A percentile compares a stretch with the other conserved stretches of the same genome.
Conservation (phyloP, 2,329 filamentous ascomycete species). For the Coniosporium tulheliwenetii region DNA sequence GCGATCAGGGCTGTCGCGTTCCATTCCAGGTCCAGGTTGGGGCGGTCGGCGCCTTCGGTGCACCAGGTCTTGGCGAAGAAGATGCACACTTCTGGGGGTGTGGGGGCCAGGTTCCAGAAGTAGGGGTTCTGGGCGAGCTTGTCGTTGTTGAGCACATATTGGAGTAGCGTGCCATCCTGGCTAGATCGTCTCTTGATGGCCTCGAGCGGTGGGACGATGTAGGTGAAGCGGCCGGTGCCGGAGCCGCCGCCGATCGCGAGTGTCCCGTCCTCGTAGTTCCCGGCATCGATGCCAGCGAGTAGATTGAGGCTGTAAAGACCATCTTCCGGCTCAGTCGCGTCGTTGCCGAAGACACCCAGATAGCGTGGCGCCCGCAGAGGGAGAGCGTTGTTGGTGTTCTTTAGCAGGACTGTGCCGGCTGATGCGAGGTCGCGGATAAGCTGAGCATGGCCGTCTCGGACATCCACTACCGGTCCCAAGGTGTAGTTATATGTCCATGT, state of each 20-base stretch:
- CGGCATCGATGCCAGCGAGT: conserved; percentile 39
- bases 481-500: conserved; percentile 9
- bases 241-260: conserved; percentile 21
- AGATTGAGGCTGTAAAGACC: conserved; percentile 24
- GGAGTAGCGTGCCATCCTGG: conserved; percentile 28
- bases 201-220: conserved; percentile 25
- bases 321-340: no score
- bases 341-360: conserved; percentile 34
- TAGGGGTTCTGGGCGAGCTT: conserved; percentile 29
- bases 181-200: conserved; percentile 35
- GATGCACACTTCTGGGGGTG: conserved; percentile 31
- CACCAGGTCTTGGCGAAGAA: conserved; percentile 44
- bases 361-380: conserved; percentile 36
- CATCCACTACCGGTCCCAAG: no score
- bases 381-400: conserved; percentile 33
- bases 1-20: conserved; percentile 27
- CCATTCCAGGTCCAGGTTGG: conserved; percentile 24
- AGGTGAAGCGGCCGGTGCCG: no score
- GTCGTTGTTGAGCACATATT: conserved; percentile 28
- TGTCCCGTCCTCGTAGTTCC: conserved; percentile 26
- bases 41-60: conserved; percentile 27
- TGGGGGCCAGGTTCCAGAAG: conserved; percentile 18
- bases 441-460: conserved; percentile 17
- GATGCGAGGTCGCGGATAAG: conserved; percentile 24
- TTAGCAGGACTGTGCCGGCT: conserved; percentile 27